Conservation (phyloP, 371 early-diverging fungal species). For the Mucor velutinosus region DNA sequence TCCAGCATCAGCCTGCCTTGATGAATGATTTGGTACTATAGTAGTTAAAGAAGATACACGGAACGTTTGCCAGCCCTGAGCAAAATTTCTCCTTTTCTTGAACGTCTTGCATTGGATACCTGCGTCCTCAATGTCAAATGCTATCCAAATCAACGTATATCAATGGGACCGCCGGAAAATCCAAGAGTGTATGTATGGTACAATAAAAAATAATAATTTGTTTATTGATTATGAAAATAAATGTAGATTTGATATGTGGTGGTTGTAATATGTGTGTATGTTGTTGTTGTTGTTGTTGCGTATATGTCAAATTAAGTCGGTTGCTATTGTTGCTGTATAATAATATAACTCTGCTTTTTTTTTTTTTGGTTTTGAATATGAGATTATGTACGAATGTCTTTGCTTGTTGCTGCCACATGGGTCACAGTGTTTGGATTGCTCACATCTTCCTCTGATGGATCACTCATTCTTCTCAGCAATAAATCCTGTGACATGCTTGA, state of each 20-base stretch:
- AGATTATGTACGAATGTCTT: background rate
- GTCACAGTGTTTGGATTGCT: background rate
- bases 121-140: too few relatives aligned
- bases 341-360: background rate
- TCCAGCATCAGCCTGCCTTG: too few relatives aligned
- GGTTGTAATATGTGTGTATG: background rate
- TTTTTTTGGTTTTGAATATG: background rate
- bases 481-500: constrained; percentile 18
- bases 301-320: background rate
- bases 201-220: too few relatives aligned
- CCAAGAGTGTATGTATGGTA: too few relatives aligned
- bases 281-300: background rate
- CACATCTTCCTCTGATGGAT: constrained; percentile 1
- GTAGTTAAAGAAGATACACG: too few relatives aligned
- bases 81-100: too few relatives aligned
- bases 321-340: background rate
- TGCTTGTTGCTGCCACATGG: background rate
- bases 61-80: too few relatives aligned
- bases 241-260: background rate
- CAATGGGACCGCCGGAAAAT: too few relatives aligned
- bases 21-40: too few relatives aligned
- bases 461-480: constrained; percentile 13
- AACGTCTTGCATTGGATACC: too few relatives aligned
- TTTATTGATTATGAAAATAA: too few relatives aligned
- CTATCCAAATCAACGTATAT: too few relatives aligned